These are phyloP conservation scores for Diaporthe vexans DNA, from an alignment of 2,329 filamentous ascomycete species.

Conservation along the genomic window DNA sequence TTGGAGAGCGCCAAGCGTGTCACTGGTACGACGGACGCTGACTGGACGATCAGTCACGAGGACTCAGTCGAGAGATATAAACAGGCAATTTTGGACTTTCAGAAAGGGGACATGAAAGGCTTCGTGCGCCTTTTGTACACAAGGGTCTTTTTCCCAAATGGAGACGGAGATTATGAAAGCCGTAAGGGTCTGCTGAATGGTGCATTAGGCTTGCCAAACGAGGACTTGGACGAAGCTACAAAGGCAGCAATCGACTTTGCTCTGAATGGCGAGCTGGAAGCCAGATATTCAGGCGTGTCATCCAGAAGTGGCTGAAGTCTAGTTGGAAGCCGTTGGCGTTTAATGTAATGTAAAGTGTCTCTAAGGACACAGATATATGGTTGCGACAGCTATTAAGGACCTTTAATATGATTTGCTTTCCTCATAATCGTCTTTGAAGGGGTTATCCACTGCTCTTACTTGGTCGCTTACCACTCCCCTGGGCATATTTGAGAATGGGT, in stretches of 20 bases:
- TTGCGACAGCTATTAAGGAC: too few relatives aligned
- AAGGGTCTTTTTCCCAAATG: conserved; percentile 64
- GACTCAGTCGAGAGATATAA: conserved; percentile 60
- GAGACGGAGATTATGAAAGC: conserved; percentile 58
- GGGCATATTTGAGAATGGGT: too few relatives aligned
- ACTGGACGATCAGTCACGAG: conserved; percentile 72
- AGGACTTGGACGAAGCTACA: conserved; percentile 71
- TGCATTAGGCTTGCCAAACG: conserved; percentile 68
- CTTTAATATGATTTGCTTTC: too few relatives aligned
- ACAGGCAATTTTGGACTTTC: conserved; percentile 60
- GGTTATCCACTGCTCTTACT: too few relatives aligned
- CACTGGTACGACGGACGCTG: conserved; percentile 66
- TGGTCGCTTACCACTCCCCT: too few relatives aligned
- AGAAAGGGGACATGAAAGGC: conserved; percentile 58
- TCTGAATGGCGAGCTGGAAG: conserved; percentile 8
- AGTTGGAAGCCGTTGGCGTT: neutral
- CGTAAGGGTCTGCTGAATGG: conserved; percentile 61
- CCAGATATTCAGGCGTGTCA: neutral
- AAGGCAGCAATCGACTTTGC: conserved; percentile 45
- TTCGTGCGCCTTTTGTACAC: conserved; percentile 68
- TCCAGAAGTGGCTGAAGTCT: neutral
- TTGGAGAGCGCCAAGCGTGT: conserved; percentile 72
- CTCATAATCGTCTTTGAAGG: too few relatives aligned
- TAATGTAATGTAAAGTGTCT: too few relatives aligned
- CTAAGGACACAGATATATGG: too few relatives aligned